These are phyloP conservation scores for Colletotrichum sp. DNA, from an alignment of 2,329 filamentous ascomycete genomes.

Conservation along the genomic window DNA sequence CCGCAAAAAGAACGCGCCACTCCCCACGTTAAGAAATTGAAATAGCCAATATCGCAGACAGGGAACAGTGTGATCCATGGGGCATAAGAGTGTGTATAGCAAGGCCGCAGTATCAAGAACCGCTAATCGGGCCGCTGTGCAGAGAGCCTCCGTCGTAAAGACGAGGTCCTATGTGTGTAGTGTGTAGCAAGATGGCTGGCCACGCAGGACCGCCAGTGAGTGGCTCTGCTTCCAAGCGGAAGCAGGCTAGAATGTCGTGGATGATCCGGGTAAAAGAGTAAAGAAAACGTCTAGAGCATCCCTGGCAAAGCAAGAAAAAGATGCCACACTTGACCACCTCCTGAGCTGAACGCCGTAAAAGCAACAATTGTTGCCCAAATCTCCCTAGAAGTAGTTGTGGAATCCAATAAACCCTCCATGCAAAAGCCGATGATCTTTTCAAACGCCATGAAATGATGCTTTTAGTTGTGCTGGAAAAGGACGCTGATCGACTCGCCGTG, in stretches of 20 bases:
- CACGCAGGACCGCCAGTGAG: neutral
- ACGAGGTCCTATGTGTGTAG: constrained; percentile 2
- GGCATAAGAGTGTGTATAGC: constrained; percentile 17
- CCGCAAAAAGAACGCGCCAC: neutral
- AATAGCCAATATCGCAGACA: neutral
- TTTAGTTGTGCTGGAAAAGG: constrained; percentile 62
- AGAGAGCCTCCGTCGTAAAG: constrained; percentile 9
- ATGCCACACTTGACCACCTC: constrained; percentile 13
- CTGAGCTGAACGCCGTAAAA: constrained; percentile 20
- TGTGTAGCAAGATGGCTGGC: constrained; percentile 13
- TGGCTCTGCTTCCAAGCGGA: neutral
- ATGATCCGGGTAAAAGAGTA: neutral
- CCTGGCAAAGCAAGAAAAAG: neutral
- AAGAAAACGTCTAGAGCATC: constrained; percentile 18
- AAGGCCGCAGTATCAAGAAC: constrained; percentile 8
- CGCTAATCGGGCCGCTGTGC: constrained; percentile 4
- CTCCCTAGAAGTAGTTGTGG: constrained; percentile 9
- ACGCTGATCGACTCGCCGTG: constrained; percentile 98
- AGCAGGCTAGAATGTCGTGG: constrained; percentile 12
- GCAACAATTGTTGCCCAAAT: constrained; percentile 6
- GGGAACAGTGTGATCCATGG: neutral
- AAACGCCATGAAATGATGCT: constrained; percentile 18
- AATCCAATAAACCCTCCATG: constrained; percentile 23
- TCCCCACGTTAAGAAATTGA: neutral
- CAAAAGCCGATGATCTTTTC: constrained; percentile 19